Conservation (phyloP, 495 filamentous ascomycete genomes). For the Parathielavia appendiculata region DNA sequence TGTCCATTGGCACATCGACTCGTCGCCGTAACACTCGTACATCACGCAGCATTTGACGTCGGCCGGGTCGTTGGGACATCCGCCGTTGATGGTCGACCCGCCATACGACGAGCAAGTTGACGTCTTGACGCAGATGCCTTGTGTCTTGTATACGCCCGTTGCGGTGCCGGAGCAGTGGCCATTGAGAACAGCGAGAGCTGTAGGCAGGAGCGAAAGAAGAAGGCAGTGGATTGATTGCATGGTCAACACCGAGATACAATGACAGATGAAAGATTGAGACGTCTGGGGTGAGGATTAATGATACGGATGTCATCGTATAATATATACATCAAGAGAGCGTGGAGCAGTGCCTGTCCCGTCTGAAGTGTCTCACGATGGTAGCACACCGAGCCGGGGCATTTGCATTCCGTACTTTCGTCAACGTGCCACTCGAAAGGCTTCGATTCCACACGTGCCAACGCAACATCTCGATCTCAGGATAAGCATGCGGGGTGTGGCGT, state of each 20-base stretch:
- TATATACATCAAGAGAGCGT: no score
- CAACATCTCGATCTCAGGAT: background rate
- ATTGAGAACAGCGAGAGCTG: background rate
- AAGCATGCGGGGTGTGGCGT: no score
- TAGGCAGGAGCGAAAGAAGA: background rate
- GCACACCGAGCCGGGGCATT: background rate
- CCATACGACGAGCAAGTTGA: background rate
- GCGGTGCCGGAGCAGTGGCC: background rate
- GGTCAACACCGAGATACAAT: background rate
- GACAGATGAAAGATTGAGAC: background rate
- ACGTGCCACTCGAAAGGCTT: background rate
- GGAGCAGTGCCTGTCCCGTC: no score
- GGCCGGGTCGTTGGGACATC: background rate
- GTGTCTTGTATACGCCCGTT: background rate
- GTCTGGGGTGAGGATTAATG: no score
- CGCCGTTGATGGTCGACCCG: background rate
- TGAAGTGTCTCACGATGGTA: background rate
- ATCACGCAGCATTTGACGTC: background rate
- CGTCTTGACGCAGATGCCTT: background rate
- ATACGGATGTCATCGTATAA: no score
- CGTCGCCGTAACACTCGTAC: background rate
- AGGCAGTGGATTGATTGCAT: background rate
- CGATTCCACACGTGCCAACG: background rate
- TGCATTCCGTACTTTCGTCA: background rate
- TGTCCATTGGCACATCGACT: background rate